Evolutionary conservation across 305 asterid species (phyloP), one percentile per base, ranked within the genome.

Genomic region (Withania somnifera): DNA sequence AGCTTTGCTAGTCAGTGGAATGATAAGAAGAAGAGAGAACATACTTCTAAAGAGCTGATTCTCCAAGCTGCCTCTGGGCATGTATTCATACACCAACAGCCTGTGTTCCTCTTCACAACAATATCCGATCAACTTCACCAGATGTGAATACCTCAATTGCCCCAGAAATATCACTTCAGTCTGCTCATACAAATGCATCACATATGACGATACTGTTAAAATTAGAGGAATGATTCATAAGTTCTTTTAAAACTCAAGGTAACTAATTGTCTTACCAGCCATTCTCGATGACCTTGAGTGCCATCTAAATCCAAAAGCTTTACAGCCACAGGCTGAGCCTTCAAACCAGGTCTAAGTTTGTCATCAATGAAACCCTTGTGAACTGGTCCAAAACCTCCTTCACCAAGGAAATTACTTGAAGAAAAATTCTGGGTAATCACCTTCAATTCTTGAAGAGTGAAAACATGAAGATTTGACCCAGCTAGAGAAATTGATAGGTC

Each of bases 1-100:
- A 54, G 28, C 0, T n/a, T 7, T 28, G 42, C 11, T 61, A 61
- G 20, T 5, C 6, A 14, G 20, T 14, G 30, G 30, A 40, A 40
- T 40, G 11, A 19, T 11, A 20, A 81, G 8, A 52, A n/a, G 6
- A 63, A 69, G 1, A 45, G 2, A 47, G 28, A 57, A 57, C 78
- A 11, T 83, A 86, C 88, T 86, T 83, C 88, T 64, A 56, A 86
- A 86, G 6, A 86, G 78, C 26, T 86, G 88, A 83, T 83, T 86
- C 56, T 86, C 88, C 79, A 86, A 57, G 86, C 88, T 86, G 34
- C 88, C 88, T 63, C 88, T 52, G 15, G 88, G 84, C 88, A 86
- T 83, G 77, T 86, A 86, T 68, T 86, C 88, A 45, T 86, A 86
- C 9, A 67, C 88, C 19, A 86, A 79, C 57, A 86, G 81, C 77